phyloP scores from a whole-genome alignment of 352 stramenopile species.

The Phytophthora cajani region DNA sequence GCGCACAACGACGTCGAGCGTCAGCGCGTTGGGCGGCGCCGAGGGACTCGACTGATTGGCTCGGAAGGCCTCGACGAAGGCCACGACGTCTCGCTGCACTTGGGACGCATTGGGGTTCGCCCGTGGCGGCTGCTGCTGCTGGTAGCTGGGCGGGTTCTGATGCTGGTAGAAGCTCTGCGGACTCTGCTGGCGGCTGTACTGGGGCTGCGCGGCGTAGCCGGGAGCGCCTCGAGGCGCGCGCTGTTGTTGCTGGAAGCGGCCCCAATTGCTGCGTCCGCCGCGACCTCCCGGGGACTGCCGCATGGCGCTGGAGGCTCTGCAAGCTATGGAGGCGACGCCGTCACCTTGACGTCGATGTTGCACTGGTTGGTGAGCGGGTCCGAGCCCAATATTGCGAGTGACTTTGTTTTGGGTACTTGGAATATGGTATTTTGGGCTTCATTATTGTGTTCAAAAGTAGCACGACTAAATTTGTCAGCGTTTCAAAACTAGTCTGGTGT shows the following conservation, averaged over 20 bases:
- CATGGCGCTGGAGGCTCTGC: background rate
- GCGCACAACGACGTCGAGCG: conserved; percentile 48
- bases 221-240: conserved; percentile 1
- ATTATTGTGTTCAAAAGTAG: too few relatives aligned
- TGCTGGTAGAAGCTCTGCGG: conserved; percentile 4
- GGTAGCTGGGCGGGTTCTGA: background rate
- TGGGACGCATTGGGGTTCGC: conserved; percentile 12
- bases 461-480: too few relatives aligned
- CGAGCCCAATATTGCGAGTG: background rate
- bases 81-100: conserved; percentile 54
- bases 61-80: conserved; percentile 68
- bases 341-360: conserved; percentile 3
- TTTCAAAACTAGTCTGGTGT: too few relatives aligned
- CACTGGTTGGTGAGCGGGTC: conserved; percentile 20
- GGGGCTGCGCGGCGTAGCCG: background rate
- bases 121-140: background rate
- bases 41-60: conserved; percentile 53
- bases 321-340: background rate
- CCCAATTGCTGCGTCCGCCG: conserved; percentile 35
- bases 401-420: background rate
- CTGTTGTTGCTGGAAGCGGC: conserved; percentile 45
- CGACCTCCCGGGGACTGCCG: conserved; percentile 11
- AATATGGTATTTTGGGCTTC: background rate
- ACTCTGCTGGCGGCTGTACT: conserved; percentile 4
- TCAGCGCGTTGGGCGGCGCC: conserved; percentile 65